phyloP scores from a whole-genome alignment of 2,329 filamentous ascomycete species.

The Pestalotiopsis sp. region DNA sequence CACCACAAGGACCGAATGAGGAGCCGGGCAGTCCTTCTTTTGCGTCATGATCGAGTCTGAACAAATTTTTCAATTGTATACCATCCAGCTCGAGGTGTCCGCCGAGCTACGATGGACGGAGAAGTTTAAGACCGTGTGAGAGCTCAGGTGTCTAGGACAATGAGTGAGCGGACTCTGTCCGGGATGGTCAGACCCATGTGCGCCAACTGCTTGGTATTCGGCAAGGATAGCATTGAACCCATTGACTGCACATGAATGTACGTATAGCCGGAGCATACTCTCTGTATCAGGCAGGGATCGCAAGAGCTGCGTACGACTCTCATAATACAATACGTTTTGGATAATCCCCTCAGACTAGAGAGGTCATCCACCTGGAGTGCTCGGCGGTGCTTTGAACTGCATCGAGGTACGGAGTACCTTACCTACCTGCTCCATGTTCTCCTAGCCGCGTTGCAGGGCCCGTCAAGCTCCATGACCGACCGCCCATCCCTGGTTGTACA shows the following conservation, averaged over 20 bases:
- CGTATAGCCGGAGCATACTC: not conserved
- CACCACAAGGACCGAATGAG: not conserved
- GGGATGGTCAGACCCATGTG: not conserved
- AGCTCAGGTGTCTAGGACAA: not conserved
- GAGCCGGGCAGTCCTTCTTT: not conserved
- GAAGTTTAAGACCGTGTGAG: not conserved
- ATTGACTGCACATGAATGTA: not conserved
- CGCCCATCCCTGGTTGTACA: not conserved
- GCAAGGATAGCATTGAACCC: not conserved
- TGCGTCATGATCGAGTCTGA: not conserved
- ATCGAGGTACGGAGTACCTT: conserved; percentile 3
- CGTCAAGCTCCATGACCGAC: not conserved
- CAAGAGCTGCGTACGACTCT: not conserved
- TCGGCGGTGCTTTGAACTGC: conserved; percentile 7
- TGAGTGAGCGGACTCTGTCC: not conserved
- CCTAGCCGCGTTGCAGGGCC: not conserved
- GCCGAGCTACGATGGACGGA: not conserved
- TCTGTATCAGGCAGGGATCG: conserved; percentile 10
- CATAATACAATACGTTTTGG: not conserved
- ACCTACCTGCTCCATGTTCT: not conserved
- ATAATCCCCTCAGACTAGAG: conserved; percentile 11
- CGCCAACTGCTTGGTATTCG: not conserved
- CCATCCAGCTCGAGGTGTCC: not conserved
- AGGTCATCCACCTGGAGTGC: not conserved
- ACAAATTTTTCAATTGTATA: not conserved